Conservation (phyloP, 495 filamentous ascomycete genomes). For the Penicillium verhagenii region DNA sequence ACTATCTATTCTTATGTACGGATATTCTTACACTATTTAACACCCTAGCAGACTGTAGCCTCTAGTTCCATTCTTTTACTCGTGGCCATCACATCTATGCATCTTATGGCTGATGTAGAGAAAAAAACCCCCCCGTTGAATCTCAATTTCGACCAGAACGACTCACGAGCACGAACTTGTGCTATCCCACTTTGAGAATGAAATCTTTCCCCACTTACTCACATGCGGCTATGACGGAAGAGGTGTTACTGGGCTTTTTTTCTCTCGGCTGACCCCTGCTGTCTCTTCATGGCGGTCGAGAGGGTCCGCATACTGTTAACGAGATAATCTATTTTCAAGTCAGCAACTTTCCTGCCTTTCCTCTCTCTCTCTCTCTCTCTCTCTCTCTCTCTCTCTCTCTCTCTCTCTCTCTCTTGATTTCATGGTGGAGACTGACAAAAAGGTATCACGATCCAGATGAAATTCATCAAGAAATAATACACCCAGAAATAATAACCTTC, state of each 20-base stretch:
- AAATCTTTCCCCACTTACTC: slow-evolving; percentile 6
- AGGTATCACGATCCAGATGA: slow-evolving; percentile 82
- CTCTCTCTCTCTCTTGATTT: not conserved
- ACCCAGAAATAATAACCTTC: slow-evolving; percentile 83
- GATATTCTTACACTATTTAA: not conserved
- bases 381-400: too few species aligned
- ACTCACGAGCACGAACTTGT: not conserved
- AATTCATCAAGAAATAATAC: slow-evolving; percentile 85
- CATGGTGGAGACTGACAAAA: slow-evolving; percentile 39
- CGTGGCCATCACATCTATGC: too few species aligned
- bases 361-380: too few species aligned
- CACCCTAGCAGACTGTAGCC: not conserved
- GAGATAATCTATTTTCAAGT: slow-evolving; percentile 48
- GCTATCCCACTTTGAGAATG: not conserved
- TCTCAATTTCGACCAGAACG: slow-evolving; percentile 6
- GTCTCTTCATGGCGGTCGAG: slow-evolving; percentile 43
- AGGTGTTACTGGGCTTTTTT: slow-evolving; percentile 36
- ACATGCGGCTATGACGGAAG: slow-evolving; percentile 25
- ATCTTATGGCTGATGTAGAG: too few species aligned
- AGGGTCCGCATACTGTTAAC: slow-evolving; percentile 48
- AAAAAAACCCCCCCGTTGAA: not conserved
- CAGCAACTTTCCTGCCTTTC: too few species aligned
- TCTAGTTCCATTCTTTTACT: not conserved
- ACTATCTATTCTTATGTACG: too few species aligned
- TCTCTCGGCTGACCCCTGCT: slow-evolving; percentile 36